Base-by-base conservation (phyloP, 2,329 filamentous ascomycete genomes). In the Paraphoma sp. region DNA sequence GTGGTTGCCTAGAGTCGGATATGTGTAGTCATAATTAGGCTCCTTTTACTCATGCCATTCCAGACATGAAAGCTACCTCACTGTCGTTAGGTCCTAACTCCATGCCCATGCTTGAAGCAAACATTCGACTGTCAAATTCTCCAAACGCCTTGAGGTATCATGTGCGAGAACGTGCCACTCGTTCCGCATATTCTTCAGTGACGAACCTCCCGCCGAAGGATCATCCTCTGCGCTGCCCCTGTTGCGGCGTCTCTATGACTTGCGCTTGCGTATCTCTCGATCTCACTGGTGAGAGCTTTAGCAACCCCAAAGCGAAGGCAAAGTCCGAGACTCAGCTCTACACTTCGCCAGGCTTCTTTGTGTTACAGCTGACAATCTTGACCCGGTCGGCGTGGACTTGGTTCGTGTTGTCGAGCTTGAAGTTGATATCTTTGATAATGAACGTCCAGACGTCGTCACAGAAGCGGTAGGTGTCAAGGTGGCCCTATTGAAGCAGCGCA, bases 401-500 rank as follows among this genome's bases (percentile, higher is more conserved):
- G 59, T 88, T 86, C 54, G 86, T 87, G 72, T 90, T 92, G 69
- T 98, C 94, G 81, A 98, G 89, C 81, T 99, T 99, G 82, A 99
- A 98, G n/a, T 89, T 93, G 53, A 98, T 93, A 66, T 98, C 95
- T 80, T 97, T 97, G 80, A 99, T 96, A 56, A 99, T 86, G 78
- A 99, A 99, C 1, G 95, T 99, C 95, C 95, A 99, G 56, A 99
- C 95, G 81, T 99, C 95, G 80, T 99, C 95, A 82, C 95, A 99
- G 85, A 99, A 99, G 68, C 95, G 90, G 82, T 99, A 99, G 14
- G 95, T 98, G 76, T 98, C 93, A 62, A 99, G 88, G 74, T 96
- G 95, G 46, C 95, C 95, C 94, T 97, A 69, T 42, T 48, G 53
- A 41, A 18, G 14, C 42, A 9, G 23, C 51, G 50, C 7, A 57